Conservation (phyloP, 495 filamentous ascomycete species). For the Aspergillus bridgeri region DNA sequence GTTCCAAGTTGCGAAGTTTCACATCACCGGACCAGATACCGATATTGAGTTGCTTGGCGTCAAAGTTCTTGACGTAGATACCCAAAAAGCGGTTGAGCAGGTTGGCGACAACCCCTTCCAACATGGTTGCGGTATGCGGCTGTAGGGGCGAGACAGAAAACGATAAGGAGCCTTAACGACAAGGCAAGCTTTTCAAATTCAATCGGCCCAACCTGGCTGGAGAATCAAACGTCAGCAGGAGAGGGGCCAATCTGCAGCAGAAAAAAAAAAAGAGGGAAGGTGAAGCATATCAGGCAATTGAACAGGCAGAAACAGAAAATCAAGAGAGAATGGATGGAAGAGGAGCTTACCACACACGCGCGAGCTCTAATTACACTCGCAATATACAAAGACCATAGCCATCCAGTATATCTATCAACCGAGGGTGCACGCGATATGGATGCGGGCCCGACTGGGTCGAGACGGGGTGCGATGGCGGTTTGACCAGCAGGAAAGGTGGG, state of each 20-base stretch:
- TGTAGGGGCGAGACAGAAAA: slow-evolving; percentile 30
- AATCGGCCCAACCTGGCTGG: slow-evolving; percentile 3
- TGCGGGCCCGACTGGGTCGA: slow-evolving; percentile 4
- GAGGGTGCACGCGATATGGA: slow-evolving; percentile 33
- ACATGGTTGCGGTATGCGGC: slow-evolving; percentile 49
- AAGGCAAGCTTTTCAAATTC: background rate
- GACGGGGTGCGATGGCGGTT: slow-evolving; percentile 7
- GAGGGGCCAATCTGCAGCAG: background rate
- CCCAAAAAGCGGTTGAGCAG: slow-evolving; percentile 97
- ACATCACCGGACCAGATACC: slow-evolving; percentile 99
- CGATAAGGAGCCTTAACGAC: background rate
- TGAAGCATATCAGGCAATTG: background rate
- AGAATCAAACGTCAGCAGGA: background rate
- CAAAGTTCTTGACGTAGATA: slow-evolving; percentile 99
- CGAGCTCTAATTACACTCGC: slow-evolving; percentile 23
- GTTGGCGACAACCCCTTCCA: slow-evolving; percentile 72
- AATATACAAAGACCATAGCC: slow-evolving; percentile 22
- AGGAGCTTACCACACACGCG: slow-evolving; percentile 8
- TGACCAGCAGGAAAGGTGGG: slow-evolving; percentile 7
- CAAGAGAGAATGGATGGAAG: slow-evolving; percentile 4
- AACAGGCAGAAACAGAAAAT: background rate
- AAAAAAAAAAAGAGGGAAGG: background rate
- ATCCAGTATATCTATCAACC: slow-evolving; percentile 29
- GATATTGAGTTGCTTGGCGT: slow-evolving; percentile 91
- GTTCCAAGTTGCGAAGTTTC: slow-evolving; percentile 83